These are phyloP conservation scores for Saturnispora quitensis DNA, from an alignment of 805 yeast species.

Conservation along the genomic window DNA sequence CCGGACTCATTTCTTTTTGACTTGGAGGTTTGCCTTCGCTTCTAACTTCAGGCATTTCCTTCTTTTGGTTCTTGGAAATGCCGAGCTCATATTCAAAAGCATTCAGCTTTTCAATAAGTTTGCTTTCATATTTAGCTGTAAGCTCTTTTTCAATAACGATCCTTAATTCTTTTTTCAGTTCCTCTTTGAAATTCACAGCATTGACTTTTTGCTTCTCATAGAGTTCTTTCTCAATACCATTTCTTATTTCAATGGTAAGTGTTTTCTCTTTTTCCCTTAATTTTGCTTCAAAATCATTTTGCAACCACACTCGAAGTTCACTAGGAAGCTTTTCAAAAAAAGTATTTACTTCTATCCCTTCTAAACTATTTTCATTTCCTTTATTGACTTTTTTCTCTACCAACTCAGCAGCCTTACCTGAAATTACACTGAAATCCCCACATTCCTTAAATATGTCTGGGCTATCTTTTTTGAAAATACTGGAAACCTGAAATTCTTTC, in stretches of 20 bases:
- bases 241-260: not conserved
- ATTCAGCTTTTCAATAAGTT: not conserved
- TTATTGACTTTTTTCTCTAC: not conserved
- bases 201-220: not conserved
- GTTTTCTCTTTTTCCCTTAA: not conserved
- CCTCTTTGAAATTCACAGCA: not conserved
- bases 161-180: not conserved
- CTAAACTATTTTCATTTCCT: not conserved
- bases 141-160: not conserved
- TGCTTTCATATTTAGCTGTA: not conserved
- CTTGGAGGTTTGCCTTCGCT: not conserved
- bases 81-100: not conserved
- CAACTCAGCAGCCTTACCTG: not conserved
- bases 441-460: not conserved
- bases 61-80: too few relatives aligned
- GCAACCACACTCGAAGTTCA: not conserved
- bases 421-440: not conserved
- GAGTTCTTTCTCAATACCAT: not conserved
- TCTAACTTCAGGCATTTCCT: not conserved
- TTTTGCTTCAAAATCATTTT: slow-evolving; percentile 1
- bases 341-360: not conserved
- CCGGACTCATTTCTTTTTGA: not conserved
- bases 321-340: slow-evolving; percentile 1
- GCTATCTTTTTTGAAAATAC: not conserved
- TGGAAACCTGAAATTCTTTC: not conserved